Base-by-base conservation (phyloP, 2,329 filamentous ascomycete genomes). In the Cladosporium cucumerinum region DNA sequence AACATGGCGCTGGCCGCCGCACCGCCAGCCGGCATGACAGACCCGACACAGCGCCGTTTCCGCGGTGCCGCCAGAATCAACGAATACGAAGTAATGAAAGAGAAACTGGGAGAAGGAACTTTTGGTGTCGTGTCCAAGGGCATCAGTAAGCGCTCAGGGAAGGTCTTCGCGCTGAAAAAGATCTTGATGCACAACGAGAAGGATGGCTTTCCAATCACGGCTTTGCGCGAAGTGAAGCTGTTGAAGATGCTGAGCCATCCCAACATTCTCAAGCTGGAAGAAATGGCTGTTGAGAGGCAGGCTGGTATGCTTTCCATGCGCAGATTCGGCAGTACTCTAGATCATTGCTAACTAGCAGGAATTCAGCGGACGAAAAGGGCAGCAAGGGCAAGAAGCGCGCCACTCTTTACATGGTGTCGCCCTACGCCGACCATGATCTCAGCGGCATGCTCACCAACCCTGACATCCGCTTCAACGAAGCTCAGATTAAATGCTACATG, bases 121-220 rank as follows among this genome's bases (percentile, higher is more conserved):
- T 98, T 98, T 80, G 94, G 94, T 70, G 93, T 98, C 80, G 95
- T 98, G 46, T 92, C 97, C 78, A 95, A 94, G 74, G 95, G 93
- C 67, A 86, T 86, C 67, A 92, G 90, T 30, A 89, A 87, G 72
- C 90, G 85, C 73, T 91, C 87, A 1, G 89, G 91, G 62, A 84
- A 86, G 26, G 78, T 94, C 54, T 90, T 97, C 66, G 95, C 95
- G 4, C 79, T 99, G 74, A 99, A 99, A 82, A 98, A 98, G 84
- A 99, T 99, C 70, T 87, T 99, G 70, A 97, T 98, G 91, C 95
- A 98, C 77, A 96, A 98, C 77, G 95, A 99, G 81, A 98, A 97
- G 77, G 95, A 99, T 78, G 95, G 95, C 58, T 99, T 99, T 72
- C 95, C 95, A n/a, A 99, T 99, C 69, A 99, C 95, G 0, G 94